Base-by-base conservation (phyloP, 148 eudicot genomes). In the Rhododendron vialii region DNA sequence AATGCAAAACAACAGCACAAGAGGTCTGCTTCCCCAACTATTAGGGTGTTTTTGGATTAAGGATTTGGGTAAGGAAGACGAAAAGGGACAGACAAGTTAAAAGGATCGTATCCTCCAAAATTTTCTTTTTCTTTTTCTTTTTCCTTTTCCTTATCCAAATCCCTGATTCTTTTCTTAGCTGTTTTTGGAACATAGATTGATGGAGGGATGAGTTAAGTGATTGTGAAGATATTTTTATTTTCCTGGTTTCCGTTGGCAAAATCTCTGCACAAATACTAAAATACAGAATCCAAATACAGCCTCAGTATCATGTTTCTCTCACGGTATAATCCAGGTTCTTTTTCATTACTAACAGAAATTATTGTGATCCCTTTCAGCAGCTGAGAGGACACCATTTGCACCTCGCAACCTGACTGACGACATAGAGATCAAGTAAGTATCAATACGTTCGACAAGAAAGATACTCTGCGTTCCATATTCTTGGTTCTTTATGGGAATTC, bases 391-490 rank as follows among this genome's bases (percentile, higher is more conserved):
- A 50, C 89, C 87, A n/a, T 67, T 75, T 47, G 71, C 38, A 50
- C 63, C 86, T 47, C 73, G 73, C 14, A 74, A 13, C 78, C 0
- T 6, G 12, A 2, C 24, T 0, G 93, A 92, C 3, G 92, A 91
- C 26, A 2, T 53, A 12, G 92, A 92, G 33, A 86, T 92, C 85
- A 92, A 87, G 96, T 89, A 86, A 89, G 94, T 84, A 63, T 10
- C 7, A 4, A 86, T 15, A 43, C 55, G 67, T 67, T 67, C 0
- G 28, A 30, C 15, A 15, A 24, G 26, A 7, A 63, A n/a, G 41
- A 61, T 15, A 82, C 6, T 9, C 38, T 20, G 24, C 4, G 1
- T 28, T 5, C 20, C 45, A 38, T 15, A 33, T 22, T 30, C 38
- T 71, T 71, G 38, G 76, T 71, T 28, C 76, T 30, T 71, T 13